Conservation (phyloP, 352 stramenopile genomes). For the Elongisporangium prolatum region DNA sequence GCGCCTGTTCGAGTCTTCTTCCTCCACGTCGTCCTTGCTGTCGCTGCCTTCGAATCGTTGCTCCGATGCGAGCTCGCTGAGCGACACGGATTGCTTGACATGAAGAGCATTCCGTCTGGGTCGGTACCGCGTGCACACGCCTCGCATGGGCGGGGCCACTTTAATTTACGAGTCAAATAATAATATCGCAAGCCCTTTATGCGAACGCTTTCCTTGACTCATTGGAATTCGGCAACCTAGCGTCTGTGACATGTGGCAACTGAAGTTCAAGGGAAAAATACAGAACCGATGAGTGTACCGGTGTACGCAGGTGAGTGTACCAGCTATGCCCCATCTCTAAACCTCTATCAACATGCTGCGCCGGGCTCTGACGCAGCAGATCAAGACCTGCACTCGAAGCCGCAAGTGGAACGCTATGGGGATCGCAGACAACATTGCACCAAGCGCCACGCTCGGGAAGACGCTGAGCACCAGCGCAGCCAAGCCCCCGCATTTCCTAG, state of each 20-base stretch:
- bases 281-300: background rate
- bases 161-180: background rate
- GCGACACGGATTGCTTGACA: constrained; percentile 46
- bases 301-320: background rate
- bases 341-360: background rate
- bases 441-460: background rate
- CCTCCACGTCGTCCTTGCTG: constrained; percentile 33
- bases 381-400: background rate
- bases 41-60: constrained; percentile 45
- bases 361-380: background rate
- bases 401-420: background rate
- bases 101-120: constrained; percentile 11
- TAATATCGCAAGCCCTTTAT: background rate
- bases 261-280: background rate
- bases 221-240: background rate
- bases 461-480: background rate
- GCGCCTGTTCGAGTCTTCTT: constrained; percentile 57
- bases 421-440: background rate
- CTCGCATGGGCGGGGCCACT: background rate
- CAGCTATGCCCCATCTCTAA: background rate
- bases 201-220: background rate
- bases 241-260: background rate
- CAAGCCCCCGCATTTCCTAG: constrained; percentile 16
- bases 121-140: background rate
- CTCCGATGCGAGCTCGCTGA: constrained; percentile 39